Conservation (phyloP, 2,329 filamentous ascomycete genomes). For the Podosphaera aphanis region DNA sequence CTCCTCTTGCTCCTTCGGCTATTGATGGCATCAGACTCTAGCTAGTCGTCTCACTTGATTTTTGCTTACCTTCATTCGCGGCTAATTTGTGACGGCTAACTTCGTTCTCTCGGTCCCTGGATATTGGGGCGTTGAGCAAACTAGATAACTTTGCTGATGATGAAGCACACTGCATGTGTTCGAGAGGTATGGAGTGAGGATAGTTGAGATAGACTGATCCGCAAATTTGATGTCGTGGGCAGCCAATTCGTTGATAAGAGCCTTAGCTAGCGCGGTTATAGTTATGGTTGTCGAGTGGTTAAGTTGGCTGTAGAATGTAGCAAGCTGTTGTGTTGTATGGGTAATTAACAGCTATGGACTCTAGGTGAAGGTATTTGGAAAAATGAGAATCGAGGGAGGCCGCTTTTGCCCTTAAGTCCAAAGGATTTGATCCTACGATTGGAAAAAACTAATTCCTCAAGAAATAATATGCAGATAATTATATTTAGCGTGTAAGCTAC, state of each 20-base stretch:
- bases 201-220: not conserved
- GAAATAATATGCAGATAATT: not conserved
- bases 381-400: not conserved
- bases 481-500: not conserved
- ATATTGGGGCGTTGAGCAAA: conserved; percentile 42
- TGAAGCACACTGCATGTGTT: conserved; percentile 50
- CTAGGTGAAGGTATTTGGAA: not conserved
- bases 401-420: not conserved
- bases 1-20: conserved; percentile 15
- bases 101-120: conserved; percentile 15
- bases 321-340: not conserved
- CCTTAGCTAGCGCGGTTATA: not conserved
- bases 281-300: not conserved
- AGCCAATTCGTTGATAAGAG: not conserved
- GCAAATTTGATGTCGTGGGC: not conserved
- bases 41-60: conserved; percentile 27
- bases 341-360: not conserved
- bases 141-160: conserved; percentile 54
- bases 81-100: conserved; percentile 13
- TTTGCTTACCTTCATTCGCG: conserved; percentile 14
- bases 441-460: not conserved
- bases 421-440: not conserved
- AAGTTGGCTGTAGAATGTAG: not conserved
- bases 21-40: conserved; percentile 18
- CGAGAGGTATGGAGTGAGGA: not conserved